phyloP scores from a whole-genome alignment of 75 land plant species.

The Chamaecyparis obtusa region DNA sequence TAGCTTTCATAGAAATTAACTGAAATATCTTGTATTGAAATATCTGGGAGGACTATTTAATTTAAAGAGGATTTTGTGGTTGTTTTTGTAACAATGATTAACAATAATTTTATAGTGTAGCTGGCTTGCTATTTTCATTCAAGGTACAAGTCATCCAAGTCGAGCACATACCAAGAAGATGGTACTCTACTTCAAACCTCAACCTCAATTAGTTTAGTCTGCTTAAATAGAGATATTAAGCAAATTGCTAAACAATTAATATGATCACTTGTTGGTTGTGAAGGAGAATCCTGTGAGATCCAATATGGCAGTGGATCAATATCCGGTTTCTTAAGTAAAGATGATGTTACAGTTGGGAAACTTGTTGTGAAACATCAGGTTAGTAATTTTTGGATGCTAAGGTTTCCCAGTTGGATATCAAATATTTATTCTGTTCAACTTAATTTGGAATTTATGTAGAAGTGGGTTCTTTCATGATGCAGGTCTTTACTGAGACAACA shows the following conservation, averaged over 20 bases:
- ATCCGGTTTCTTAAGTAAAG: slow-evolving; percentile 49
- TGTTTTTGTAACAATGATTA: not conserved
- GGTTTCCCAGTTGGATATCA: not conserved
- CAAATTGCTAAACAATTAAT: not conserved
- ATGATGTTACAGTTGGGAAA: slow-evolving; percentile 60
- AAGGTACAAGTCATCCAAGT: slow-evolving; percentile 59
- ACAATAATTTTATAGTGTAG: slow-evolving; percentile 32
- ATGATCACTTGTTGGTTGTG: slow-evolving; percentile 16
- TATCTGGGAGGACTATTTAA: not conserved
- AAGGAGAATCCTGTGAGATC: slow-evolving; percentile 53
- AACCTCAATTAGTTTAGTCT: not conserved
- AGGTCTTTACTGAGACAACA: slow-evolving; percentile 89
- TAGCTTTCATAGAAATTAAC: not conserved
- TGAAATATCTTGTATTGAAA: not conserved
- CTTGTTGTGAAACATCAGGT: slow-evolving; percentile 53
- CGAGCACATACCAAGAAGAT: slow-evolving; percentile 63
- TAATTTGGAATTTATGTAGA: not conserved
- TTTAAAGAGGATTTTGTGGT: not conserved
- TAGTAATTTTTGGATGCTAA: not conserved
- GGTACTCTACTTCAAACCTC: slow-evolving; percentile 37
- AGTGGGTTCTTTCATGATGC: not conserved
- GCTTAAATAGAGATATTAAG: not conserved
- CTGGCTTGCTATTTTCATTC: slow-evolving; percentile 81
- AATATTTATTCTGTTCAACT: not conserved
- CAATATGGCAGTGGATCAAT: slow-evolving; percentile 61